Percentiles rank a stretch among this genome's conserved stretches.
Evolutionary conservation across 805 yeast genomes (phyloP).

Genomic region (Lachancea nothofagi): DNA sequence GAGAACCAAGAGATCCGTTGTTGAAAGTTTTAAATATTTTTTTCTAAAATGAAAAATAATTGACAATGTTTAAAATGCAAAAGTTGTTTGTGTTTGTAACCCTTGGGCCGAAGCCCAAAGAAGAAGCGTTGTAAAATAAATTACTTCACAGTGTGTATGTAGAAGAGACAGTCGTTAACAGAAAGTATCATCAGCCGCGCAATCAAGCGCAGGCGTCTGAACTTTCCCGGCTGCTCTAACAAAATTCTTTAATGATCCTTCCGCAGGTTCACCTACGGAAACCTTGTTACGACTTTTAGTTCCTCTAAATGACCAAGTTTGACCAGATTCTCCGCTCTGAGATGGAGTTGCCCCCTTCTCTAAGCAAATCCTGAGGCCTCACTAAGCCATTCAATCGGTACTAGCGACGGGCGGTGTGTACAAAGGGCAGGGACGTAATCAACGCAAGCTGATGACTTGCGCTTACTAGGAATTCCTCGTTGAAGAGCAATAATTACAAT

Average conservation of each 20-base stretch:
- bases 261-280: conserved; percentile 39
- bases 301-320: conserved; percentile 43
- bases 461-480: conserved; percentile 44
- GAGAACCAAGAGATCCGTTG: conserved; percentile 42
- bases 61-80: conserved; percentile 14
- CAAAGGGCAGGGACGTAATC: conserved; percentile 44
- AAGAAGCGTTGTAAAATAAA: conserved; percentile 15
- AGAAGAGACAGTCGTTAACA: conserved; percentile 10
- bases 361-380: conserved; percentile 38
- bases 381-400: conserved; percentile 43
- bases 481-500: conserved; percentile 42
- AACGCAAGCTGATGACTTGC: conserved; percentile 43
- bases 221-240: conserved; percentile 9
- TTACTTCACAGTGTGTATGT: conserved; percentile 23
- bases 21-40: conserved; percentile 36
- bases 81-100: conserved; percentile 21
- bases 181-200: conserved; percentile 22
- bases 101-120: conserved; percentile 16
- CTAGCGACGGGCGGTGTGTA: conserved; percentile 42
- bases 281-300: conserved; percentile 42
- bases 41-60: conserved; percentile 18
- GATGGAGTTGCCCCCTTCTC: conserved; percentile 36
- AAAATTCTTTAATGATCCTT: conserved; percentile 36
- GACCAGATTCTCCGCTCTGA: conserved; percentile 36
- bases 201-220: conserved; percentile 27